These are phyloP conservation scores for Fagopyrum homotropicum DNA, from an alignment of 148 eudicot genomes.

Conservation along the genomic window DNA sequence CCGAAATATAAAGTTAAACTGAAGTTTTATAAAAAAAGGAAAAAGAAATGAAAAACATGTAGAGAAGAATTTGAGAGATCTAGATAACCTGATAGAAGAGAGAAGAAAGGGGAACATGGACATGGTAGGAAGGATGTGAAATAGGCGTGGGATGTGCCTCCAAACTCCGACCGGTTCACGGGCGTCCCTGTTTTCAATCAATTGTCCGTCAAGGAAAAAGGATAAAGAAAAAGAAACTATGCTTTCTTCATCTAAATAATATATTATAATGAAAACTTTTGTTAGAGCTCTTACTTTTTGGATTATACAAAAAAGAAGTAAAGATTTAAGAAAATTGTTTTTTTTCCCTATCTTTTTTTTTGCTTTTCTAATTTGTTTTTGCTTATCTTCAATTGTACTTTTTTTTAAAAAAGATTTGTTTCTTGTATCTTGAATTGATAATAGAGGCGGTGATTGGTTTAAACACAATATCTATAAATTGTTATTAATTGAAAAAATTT, in stretches of 20 bases:
- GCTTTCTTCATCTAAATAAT: not conserved
- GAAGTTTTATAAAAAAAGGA: not conserved
- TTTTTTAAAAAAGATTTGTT: no score
- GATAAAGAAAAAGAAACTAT: not conserved
- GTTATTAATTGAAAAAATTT: no score
- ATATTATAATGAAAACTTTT: not conserved
- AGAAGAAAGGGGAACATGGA: not conserved
- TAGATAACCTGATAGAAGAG: constrained; percentile 1
- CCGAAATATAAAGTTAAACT: not conserved
- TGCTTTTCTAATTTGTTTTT: not conserved
- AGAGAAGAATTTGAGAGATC: constrained; percentile 3
- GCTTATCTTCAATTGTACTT: no score
- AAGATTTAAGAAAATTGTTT: not conserved
- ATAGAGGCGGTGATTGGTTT: no score
- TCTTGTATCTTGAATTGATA: no score
- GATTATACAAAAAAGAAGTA: not conserved
- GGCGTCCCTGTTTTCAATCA: constrained; percentile 7
- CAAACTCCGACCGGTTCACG: constrained; percentile 8
- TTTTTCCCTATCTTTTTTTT: not conserved
- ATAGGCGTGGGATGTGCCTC: constrained; percentile 8
- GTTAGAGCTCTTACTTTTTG: not conserved
- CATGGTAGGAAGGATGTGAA: constrained; percentile 1
- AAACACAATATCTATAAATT: no score
- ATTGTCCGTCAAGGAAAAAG: not conserved
- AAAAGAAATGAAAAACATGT: not conserved